phyloP scores from a whole-genome alignment of 2,329 filamentous ascomycete genomes.

The Talaromyces sp. region DNA sequence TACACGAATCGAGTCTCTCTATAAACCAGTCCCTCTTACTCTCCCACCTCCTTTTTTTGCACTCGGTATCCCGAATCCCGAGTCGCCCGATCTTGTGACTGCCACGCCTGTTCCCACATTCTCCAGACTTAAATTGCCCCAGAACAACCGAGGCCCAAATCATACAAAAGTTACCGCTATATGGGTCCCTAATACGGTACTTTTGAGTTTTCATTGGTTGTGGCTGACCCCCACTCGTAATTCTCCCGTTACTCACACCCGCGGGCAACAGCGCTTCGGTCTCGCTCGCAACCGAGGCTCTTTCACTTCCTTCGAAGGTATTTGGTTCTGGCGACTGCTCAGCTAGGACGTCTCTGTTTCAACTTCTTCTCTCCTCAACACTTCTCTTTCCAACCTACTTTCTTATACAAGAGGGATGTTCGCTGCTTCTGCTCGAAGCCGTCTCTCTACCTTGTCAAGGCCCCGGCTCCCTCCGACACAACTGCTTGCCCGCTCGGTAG shows the following conservation, averaged over 20 bases:
- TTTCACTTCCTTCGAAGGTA: constrained; percentile 11
- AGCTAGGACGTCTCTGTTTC: constrained; percentile 15
- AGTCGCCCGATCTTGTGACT: constrained; percentile 6
- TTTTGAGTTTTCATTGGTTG: background rate
- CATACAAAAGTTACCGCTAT: background rate
- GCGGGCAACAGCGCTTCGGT: constrained; percentile 6
- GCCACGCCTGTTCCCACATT: constrained; percentile 3
- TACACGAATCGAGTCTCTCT: background rate
- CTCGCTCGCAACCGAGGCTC: constrained; percentile 25
- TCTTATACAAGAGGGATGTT: constrained; percentile 43
- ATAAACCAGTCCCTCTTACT: background rate
- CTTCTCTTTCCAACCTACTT: constrained; percentile 5
- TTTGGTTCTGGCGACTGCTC: constrained; percentile 9
- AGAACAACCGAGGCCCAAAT: constrained; percentile 12
- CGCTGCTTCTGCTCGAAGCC: constrained; percentile 46
- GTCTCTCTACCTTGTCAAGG: constrained; percentile 45
- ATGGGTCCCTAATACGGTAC: too few species aligned
- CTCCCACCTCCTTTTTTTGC: constrained; percentile 2
- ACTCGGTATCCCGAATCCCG: constrained; percentile 3
- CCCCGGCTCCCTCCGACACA: constrained; percentile 39
- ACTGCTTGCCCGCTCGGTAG: constrained; percentile 40
- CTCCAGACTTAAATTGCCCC: background rate
- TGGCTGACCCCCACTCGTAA: background rate
- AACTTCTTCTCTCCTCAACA: constrained; percentile 11
- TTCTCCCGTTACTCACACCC: background rate